A percentile compares a stretch with the other conserved stretches of the same genome.
phyloP scores from a whole-genome alignment of 1,139 yeast genomes.

The Yamadazyma kanchanaburiensis region DNA sequence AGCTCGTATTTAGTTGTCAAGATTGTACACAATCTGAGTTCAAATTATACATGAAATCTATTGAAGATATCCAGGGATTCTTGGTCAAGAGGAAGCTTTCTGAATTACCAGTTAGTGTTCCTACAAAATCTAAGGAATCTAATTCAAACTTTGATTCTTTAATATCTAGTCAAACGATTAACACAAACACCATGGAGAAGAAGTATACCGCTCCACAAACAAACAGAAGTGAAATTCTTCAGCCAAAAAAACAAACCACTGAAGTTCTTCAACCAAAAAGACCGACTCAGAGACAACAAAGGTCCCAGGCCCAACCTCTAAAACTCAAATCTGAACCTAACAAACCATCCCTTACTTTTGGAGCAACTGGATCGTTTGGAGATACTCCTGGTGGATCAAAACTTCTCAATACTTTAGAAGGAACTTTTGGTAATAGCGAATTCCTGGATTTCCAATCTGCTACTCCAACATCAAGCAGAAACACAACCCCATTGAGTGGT shows the following conservation, averaged over 20 bases:
- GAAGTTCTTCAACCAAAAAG: conserved; percentile 11
- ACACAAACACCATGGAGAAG: conserved; percentile 23
- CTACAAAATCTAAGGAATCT: conserved; percentile 6
- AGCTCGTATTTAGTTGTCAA: conserved; percentile 38
- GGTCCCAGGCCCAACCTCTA: conserved; percentile 10
- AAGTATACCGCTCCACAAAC: conserved; percentile 2
- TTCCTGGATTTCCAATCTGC: conserved; percentile 18
- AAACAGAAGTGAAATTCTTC: background rate
- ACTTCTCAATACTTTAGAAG: conserved; percentile 11
- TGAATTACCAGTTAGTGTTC: conserved; percentile 19
- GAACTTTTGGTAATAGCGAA: conserved; percentile 10
- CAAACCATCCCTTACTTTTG: conserved; percentile 6
- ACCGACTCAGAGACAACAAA: too few relatives aligned
- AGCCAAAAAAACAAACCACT: background rate
- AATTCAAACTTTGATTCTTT: conserved; percentile 26
- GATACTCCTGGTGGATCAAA: too few relatives aligned
- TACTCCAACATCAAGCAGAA: conserved; percentile 9
- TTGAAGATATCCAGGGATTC: conserved; percentile 26
- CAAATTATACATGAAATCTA: conserved; percentile 22
- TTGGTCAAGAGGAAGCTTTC: conserved; percentile 28
- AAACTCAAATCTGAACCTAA: conserved; percentile 3
- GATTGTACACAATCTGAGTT: conserved; percentile 40
- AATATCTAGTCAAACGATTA: conserved; percentile 31
- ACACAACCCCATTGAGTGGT: too few relatives aligned
- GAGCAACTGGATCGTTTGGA: too few relatives aligned